Conservation (phyloP, 345 rosid species). For the Litchi chinensis region DNA sequence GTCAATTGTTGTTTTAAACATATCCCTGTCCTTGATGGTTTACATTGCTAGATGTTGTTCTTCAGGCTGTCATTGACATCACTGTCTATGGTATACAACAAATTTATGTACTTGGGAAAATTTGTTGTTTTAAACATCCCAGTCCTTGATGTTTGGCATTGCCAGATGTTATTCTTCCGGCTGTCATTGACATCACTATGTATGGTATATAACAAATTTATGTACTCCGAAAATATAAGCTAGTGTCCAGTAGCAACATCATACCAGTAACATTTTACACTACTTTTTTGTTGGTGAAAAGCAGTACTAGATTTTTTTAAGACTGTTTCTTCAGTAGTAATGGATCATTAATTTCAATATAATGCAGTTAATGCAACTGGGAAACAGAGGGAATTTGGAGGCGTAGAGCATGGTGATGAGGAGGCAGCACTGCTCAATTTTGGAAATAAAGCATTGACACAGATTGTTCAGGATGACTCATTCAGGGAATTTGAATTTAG, state of each 20-base stretch:
- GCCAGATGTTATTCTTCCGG: not conserved
- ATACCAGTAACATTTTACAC: conserved; percentile 2
- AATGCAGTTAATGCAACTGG: conserved; percentile 70
- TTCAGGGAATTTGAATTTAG: conserved; percentile 94
- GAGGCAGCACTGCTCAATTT: conserved; percentile 80
- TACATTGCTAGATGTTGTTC: not conserved
- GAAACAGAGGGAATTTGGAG: conserved; percentile 90
- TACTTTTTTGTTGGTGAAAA: conserved; percentile 11
- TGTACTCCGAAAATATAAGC: not conserved
- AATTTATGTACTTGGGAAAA: not conserved
- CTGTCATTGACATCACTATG: not conserved
- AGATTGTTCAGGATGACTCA: conserved; percentile 88
- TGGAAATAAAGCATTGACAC: conserved; percentile 70
- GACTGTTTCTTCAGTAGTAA: conserved; percentile 11
- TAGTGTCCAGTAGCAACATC: not conserved
- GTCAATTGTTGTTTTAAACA: not conserved
- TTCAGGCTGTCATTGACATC: not conserved
- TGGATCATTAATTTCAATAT: conserved; percentile 9
- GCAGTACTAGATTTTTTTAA: not conserved
- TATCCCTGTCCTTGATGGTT: conserved; percentile 1
- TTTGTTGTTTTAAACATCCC: not conserved
- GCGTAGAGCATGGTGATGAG: conserved; percentile 85
- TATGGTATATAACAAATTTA: not conserved
- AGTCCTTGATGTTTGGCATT: not conserved
- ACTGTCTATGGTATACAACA: not conserved